A percentile compares a stretch with the other conserved stretches of the same genome.
phyloP scores from a whole-genome alignment of 257 asterid genomes.

The Gentiana straminea region DNA sequence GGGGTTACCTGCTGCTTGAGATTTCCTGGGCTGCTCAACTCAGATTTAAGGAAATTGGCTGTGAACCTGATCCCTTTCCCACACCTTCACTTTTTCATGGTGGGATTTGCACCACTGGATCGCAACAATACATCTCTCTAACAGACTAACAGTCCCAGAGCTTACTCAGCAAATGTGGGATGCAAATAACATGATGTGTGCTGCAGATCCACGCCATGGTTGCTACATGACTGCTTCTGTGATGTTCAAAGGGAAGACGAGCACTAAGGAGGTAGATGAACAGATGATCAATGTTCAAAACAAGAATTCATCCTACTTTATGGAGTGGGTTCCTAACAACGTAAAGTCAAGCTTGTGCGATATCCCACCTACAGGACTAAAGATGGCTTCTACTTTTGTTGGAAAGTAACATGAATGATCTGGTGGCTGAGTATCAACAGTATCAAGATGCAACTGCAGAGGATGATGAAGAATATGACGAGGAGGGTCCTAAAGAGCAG shows the following conservation, averaged over 20 bases:
- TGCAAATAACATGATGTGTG: no score
- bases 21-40: slow-evolving; percentile 64
- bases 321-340: no score
- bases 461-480: slow-evolving; percentile 57
- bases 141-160: slow-evolving; percentile 39
- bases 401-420: slow-evolving; percentile 82
- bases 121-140: slow-evolving; percentile 62
- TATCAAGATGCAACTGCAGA: slow-evolving; percentile 90
- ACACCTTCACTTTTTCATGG: slow-evolving; percentile 51
- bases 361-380: no score
- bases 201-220: no score
- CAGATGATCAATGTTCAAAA: no score
- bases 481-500: slow-evolving; percentile 31
- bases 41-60: slow-evolving; percentile 65
- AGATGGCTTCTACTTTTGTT: no score
- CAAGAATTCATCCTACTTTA: no score
- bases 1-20: no score
- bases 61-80: slow-evolving; percentile 69
- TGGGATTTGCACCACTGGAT: no score
- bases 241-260: slow-evolving; percentile 4
- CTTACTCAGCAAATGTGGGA: slow-evolving; percentile 73
- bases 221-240: slow-evolving; percentile 6
- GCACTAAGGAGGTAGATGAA: no score
- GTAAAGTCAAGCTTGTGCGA: no score
- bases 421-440: slow-evolving; percentile 86